Percentiles rank a stretch among this genome's conserved stretches.
These are phyloP conservation scores for Chlamydomonas sp. DNA, from an alignment of 139 green algal genomes.

Conservation along the genomic window DNA sequence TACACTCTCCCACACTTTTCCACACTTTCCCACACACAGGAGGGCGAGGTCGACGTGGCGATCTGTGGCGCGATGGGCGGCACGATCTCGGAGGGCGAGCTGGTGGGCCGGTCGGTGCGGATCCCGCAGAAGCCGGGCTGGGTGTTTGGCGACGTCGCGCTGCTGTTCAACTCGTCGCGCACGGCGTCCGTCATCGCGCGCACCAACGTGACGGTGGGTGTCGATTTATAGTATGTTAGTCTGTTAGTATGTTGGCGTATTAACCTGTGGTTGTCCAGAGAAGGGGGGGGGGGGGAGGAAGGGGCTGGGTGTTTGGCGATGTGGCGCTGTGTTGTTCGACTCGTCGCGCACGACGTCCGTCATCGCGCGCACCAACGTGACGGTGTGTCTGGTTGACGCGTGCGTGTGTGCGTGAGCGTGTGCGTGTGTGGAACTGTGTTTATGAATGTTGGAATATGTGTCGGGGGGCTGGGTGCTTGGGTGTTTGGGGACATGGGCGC, in stretches of 20 bases:
- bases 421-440: too few relatives aligned
- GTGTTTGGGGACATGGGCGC: slow-evolving; percentile 72
- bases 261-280: too few relatives aligned
- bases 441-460: too few relatives aligned
- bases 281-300: too few relatives aligned
- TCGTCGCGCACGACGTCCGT: slow-evolving; percentile 60
- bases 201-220: slow-evolving; percentile 42
- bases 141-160: slow-evolving; percentile 68
- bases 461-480: too few relatives aligned
- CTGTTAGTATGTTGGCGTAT: too few relatives aligned
- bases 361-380: slow-evolving; percentile 47
- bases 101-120: slow-evolving; percentile 45
- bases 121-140: slow-evolving; percentile 59
- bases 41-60: slow-evolving; percentile 59
- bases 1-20: too few relatives aligned
- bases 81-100: slow-evolving; percentile 25
- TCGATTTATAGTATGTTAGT: too few relatives aligned
- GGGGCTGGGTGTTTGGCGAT: slow-evolving; percentile 71
- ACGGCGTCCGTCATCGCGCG: slow-evolving; percentile 60
- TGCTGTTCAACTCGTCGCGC: slow-evolving; percentile 65
- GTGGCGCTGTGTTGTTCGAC: slow-evolving; percentile 67
- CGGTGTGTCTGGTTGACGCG: slow-evolving; percentile 61
- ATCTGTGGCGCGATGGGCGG: slow-evolving; percentile 43
- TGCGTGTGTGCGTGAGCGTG: too few relatives aligned
- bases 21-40: too few relatives aligned